Percentiles rank a stretch among this genome's conserved stretches.
These are phyloP conservation scores for Drechslerella dactyloides DNA, from an alignment of 2,329 filamentous ascomycete genomes.

Conservation along the genomic window DNA sequence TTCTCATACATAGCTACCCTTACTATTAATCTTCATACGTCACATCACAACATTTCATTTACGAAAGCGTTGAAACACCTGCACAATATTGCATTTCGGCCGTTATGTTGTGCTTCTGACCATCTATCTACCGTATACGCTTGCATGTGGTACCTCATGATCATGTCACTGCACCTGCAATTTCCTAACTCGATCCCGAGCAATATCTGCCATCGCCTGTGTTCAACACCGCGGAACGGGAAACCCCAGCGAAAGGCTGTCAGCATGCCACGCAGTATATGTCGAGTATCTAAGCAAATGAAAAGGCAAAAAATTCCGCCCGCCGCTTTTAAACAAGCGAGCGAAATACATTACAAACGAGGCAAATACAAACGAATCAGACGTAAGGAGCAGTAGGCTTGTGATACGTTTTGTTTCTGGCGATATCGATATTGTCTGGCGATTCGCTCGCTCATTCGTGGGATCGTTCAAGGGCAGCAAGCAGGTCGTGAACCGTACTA, in stretches of 20 bases:
- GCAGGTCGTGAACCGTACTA: slow-evolving; percentile 15
- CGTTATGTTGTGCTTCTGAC: neutral
- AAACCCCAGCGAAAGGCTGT: slow-evolving; percentile 12
- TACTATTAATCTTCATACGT: neutral
- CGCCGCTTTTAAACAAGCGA: slow-evolving; percentile 49
- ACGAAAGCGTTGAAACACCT: neutral
- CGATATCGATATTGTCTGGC: too few relatives aligned
- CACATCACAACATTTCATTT: slow-evolving; percentile 3
- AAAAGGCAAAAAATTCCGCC: neutral
- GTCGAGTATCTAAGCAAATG: slow-evolving; percentile 6
- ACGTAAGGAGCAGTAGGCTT: neutral
- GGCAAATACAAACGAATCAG: slow-evolving; percentile 7
- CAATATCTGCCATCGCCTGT: slow-evolving; percentile 56
- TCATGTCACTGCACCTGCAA: slow-evolving; percentile 37
- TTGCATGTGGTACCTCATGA: neutral
- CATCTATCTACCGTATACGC: too few relatives aligned
- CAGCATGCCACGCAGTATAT: slow-evolving; percentile 34
- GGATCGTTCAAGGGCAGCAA: neutral
- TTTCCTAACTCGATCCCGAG: slow-evolving; percentile 54
- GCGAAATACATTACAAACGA: slow-evolving; percentile 9
- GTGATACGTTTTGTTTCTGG: too few relatives aligned
- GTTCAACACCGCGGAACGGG: slow-evolving; percentile 39
- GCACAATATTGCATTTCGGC: neutral
- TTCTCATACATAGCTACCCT: too few relatives aligned
- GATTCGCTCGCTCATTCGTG: too few relatives aligned